phyloP scores from a whole-genome alignment of 176 grass and related monocot species.

The Olyra latifolia region DNA sequence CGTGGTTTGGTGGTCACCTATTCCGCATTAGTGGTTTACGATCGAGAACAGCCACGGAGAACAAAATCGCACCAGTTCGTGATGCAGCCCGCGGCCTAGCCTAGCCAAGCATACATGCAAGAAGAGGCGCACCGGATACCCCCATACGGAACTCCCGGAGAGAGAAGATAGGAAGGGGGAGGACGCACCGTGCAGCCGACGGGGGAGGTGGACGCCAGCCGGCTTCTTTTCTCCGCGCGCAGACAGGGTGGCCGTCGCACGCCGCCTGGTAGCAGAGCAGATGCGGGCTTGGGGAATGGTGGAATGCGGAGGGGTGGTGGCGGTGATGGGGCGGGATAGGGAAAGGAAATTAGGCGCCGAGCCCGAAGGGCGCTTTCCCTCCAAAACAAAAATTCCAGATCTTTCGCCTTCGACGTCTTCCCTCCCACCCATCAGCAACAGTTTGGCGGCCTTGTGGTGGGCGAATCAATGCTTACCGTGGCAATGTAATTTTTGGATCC shows the following conservation, averaged over 20 bases:
- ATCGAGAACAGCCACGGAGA: background rate
- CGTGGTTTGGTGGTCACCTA: no score
- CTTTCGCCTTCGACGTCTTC: background rate
- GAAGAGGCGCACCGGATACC: background rate
- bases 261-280: slow-evolving; percentile 4
- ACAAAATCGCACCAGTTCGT: background rate
- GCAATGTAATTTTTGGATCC: no score
- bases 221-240: background rate
- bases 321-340: background rate
- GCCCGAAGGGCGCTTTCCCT: background rate
- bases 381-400: background rate
- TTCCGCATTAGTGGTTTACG: no score
- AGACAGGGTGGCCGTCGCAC: background rate
- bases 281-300: no score
- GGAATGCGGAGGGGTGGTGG: background rate
- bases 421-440: background rate
- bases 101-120: background rate
- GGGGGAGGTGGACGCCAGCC: background rate
- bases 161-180: background rate
- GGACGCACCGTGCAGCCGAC: slow-evolving; percentile 14
- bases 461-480: no score
- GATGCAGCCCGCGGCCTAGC: background rate
- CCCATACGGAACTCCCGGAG: background rate
- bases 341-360: slow-evolving; percentile 6
- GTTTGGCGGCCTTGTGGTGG: background rate